Conservation (phyloP, 768 basidiomycete genomes). For the Boletus pseudo-olivaceus region DNA sequence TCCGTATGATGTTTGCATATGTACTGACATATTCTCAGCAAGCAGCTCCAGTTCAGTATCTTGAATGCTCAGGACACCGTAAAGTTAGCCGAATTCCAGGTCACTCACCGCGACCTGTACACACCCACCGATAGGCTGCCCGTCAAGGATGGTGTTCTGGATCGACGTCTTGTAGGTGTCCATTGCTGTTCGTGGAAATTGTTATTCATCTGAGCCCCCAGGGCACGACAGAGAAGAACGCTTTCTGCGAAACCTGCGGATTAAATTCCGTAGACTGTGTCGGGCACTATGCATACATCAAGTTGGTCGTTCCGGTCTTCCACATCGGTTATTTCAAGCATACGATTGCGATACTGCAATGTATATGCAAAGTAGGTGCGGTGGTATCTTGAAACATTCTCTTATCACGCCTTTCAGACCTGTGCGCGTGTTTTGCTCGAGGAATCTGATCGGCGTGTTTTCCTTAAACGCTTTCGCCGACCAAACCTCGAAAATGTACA, state of each 20-base stretch:
- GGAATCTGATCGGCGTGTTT: conserved; percentile 79
- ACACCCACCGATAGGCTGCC: conserved; percentile 79
- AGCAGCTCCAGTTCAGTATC: conserved; percentile 93
- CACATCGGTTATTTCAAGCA: conserved; percentile 99
- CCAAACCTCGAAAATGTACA: conserved; percentile 91
- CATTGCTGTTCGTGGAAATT: not conserved
- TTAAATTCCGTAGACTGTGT: conserved; percentile 91
- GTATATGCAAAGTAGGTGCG: conserved; percentile 83
- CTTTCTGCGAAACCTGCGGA: conserved; percentile 94
- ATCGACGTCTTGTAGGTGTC: conserved; percentile 75
- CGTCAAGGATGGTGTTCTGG: conserved; percentile 88
- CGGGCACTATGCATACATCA: conserved; percentile 98
- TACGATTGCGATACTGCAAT: conserved; percentile 87
- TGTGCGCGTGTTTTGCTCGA: conserved; percentile 90
- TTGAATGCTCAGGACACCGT: conserved; percentile 95
- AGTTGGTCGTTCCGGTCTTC: conserved; percentile 93
- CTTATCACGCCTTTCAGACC: conserved; percentile 45
- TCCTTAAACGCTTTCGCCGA: conserved; percentile 86
- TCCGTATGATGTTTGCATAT: not conserved
- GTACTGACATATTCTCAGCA: conserved; percentile 46
- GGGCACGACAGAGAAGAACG: conserved; percentile 93
- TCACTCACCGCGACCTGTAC: conserved; percentile 90
- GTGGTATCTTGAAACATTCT: not conserved
- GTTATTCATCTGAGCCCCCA: conserved; percentile 28
- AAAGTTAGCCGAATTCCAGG: conserved; percentile 93